Evolutionary conservation across 345 rosid genomes (phyloP), one percentile per base, ranked within the genome.

Genomic region (Boechera stricta): DNA sequence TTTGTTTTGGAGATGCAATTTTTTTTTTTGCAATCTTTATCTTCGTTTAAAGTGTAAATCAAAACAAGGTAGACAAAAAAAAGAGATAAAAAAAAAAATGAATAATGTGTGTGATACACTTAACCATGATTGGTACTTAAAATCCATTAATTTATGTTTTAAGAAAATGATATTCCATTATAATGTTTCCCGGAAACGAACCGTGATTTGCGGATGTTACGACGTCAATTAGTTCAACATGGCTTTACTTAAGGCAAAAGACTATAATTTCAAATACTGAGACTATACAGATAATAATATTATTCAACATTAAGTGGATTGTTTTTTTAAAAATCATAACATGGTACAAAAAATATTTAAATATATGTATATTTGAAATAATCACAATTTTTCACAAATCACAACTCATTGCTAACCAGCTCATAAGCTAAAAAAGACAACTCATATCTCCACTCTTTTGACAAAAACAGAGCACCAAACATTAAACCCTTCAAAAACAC

Each of bases 161-260:
- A 48, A 59, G 61, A 38, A 67, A 65, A 74, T 61, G 31, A 72
- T 72, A 72, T 47, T 71, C 28, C 57, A 76, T 76, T 53, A 69
- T 70, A 70, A 10, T 65, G 77, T 71, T 77, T 77, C 72, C 73
- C 13, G 42, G 77, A 67, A 59, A 66, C 57, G 42, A 72, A 78
- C 77, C 81, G 81, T 78, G 74, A 78, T 78, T 78, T 78, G 26
- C 81, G 81, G 81, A 78, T 28, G 77, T 72, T 72, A 15, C 73
- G 41, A 66, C 77, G 77, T 78, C 73, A 72, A 66, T 72, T 72
- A 78, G 68, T 65, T 65, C 73, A 64, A 72, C 81, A 72, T 78
- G 73, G 69, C 77, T 78, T 78, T 31, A 65, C 69, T 66, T 66
- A 71, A 32, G 45, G 56, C 49, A 56, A 71, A 71, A 66, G 77